phyloP scores from a whole-genome alignment of 2,329 filamentous ascomycete genomes.

The Beauveria varroae region DNA sequence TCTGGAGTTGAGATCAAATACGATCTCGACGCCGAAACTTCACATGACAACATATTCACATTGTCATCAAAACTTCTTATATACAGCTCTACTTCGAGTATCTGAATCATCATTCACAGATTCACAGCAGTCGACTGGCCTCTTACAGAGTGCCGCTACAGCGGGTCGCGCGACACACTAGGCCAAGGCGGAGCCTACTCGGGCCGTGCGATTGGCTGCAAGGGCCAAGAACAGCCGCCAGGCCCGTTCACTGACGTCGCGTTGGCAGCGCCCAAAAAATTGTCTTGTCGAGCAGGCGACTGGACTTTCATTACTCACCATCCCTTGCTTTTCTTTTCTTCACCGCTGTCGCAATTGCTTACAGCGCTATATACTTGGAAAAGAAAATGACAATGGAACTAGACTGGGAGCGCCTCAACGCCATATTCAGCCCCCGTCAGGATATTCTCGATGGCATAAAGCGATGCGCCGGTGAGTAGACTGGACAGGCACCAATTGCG shows the following conservation, averaged over 20 bases:
- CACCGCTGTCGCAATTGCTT: not conserved
- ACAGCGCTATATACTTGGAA: not conserved
- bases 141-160: not conserved
- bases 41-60: too few relatives aligned
- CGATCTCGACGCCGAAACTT: too few relatives aligned
- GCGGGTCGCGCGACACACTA: not conserved
- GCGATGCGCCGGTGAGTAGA: conserved; percentile 41
- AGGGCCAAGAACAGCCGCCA: not conserved
- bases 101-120: too few relatives aligned
- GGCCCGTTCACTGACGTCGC: conserved; percentile 8
- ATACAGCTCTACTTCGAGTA: not conserved
- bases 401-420: conserved; percentile 41
- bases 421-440: conserved; percentile 47
- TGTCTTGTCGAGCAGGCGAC: not conserved
- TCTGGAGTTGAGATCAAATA: too few relatives aligned
- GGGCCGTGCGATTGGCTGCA: not conserved
- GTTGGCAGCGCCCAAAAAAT: not conserved
- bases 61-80: too few relatives aligned
- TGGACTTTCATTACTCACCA: not conserved
- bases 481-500: not conserved
- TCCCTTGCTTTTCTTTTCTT: not conserved
- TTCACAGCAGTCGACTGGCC: too few relatives aligned
- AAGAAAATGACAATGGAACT: conserved; percentile 35
- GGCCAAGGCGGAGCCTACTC: not conserved
- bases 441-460: conserved; percentile 49